Conservation (phyloP, 148 eudicot genomes). For the Chenopodium berlandieri region DNA sequence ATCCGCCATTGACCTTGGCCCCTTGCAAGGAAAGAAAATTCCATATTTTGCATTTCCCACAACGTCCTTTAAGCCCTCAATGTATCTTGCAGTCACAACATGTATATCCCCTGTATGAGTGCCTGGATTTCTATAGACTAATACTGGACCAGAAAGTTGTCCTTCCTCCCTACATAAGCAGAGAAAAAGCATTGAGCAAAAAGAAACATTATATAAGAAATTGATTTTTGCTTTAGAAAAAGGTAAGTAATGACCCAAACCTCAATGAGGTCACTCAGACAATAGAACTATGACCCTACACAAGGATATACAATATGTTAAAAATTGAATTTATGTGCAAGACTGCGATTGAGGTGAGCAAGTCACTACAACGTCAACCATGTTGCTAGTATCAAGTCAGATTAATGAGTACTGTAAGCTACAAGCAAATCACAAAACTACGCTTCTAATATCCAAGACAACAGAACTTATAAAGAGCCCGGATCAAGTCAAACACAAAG, state of each 20-base stretch:
- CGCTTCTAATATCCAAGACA: no score
- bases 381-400: no score
- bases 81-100: conserved; percentile 50
- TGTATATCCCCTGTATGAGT: conserved; percentile 81
- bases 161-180: conserved; percentile 58
- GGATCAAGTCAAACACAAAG: no score
- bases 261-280: no score
- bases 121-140: conserved; percentile 86
- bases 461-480: no score
- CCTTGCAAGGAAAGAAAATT: conserved; percentile 68
- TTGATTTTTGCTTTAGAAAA: not conserved
- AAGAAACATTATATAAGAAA: not conserved
- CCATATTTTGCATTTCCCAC: conserved; percentile 75
- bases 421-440: no score
- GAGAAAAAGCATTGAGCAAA: not conserved
- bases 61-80: conserved; percentile 41
- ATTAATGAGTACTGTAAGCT: no score
- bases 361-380: no score
- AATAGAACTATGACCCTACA: no score
- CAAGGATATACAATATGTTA: no score
- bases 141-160: conserved; percentile 54
- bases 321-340: no score
- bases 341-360: no score
- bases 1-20: conserved; percentile 60
- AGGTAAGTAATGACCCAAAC: not conserved